phyloP scores from a whole-genome alignment of 257 asterid genomes.

The Penstemon davidsonii region DNA sequence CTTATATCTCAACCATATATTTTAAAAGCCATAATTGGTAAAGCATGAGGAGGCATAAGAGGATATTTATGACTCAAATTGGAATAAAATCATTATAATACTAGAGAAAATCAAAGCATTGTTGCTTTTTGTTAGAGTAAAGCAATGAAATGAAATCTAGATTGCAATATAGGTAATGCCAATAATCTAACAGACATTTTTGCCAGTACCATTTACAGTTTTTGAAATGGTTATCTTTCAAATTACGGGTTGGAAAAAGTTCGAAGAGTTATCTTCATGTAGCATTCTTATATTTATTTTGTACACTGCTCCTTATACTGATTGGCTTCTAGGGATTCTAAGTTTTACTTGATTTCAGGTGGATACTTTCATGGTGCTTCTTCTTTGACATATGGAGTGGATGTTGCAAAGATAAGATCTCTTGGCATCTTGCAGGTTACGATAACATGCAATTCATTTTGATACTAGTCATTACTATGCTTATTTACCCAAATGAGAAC shows the following conservation, averaged over 20 bases:
- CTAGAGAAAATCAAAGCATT: neutral
- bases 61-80: neutral
- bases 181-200: neutral
- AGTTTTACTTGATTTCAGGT: constrained; percentile 51
- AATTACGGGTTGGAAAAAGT: neutral
- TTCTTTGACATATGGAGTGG: constrained; percentile 86
- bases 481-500: too few relatives aligned
- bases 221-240: constrained; percentile 10
- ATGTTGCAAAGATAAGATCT: constrained; percentile 62
- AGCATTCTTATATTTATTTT: neutral
- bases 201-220: constrained; percentile 6
- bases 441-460: neutral
- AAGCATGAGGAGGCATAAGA: neutral
- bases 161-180: neutral
- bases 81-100: neutral
- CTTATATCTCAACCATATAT: neutral
- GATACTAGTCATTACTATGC: too few relatives aligned
- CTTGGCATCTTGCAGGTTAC: constrained; percentile 88
- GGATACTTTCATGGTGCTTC: constrained; percentile 85
- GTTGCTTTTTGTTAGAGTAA: constrained; percentile 1
- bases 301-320: constrained; percentile 24
- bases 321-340: constrained; percentile 18
- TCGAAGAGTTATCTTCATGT: neutral
- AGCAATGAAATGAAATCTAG: constrained; percentile 3
- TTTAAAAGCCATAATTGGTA: neutral